A percentile compares a stretch with the other conserved stretches of the same genome.
These are phyloP conservation scores for Ceratobasidium sp. DNA, from an alignment of 1,284 basidiomycete genomes.

Conservation along the genomic window DNA sequence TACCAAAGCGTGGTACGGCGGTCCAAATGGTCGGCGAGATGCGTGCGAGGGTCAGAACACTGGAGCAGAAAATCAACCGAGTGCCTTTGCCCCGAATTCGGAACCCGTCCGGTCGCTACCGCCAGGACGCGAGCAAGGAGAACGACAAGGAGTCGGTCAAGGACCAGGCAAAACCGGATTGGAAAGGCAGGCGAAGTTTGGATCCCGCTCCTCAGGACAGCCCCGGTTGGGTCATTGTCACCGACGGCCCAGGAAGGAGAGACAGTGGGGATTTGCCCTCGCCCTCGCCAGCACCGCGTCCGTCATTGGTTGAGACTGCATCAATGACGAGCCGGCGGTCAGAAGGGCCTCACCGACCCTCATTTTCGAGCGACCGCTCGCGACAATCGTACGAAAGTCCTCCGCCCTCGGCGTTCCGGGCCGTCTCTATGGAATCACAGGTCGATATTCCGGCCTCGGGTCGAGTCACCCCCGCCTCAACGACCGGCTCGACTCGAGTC, in stretches of 20 bases:
- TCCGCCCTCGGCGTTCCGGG: slow-evolving; percentile 28
- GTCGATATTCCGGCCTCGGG: slow-evolving; percentile 15
- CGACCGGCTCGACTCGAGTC: slow-evolving; percentile 18
- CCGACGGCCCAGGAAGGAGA: neutral
- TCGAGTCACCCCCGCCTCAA: slow-evolving; percentile 23
- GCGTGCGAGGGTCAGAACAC: slow-evolving; percentile 76
- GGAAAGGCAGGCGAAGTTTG: neutral
- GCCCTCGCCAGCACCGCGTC: slow-evolving; percentile 23
- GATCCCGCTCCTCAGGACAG: slow-evolving; percentile 5
- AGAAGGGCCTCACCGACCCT: neutral
- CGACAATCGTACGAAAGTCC: slow-evolving; percentile 19
- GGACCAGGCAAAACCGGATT: slow-evolving; percentile 1
- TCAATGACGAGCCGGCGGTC: slow-evolving; percentile 2
- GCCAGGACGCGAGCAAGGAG: slow-evolving; percentile 18
- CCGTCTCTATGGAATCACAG: neutral
- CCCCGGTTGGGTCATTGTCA: slow-evolving; percentile 30
- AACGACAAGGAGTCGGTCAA: slow-evolving; percentile 1
- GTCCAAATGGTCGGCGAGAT: slow-evolving; percentile 89
- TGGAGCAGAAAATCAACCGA: slow-evolving; percentile 83
- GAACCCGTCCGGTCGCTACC: slow-evolving; percentile 4
- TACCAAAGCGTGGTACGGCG: slow-evolving; percentile 52
- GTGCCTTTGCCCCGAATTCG: slow-evolving; percentile 57
- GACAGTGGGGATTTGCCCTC: slow-evolving; percentile 15
- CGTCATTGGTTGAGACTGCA: neutral
- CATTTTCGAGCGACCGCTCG: slow-evolving; percentile 29